These are phyloP conservation scores for Neonectria coccinea DNA, from an alignment of 2,329 filamentous ascomycete species.

Conservation along the genomic window DNA sequence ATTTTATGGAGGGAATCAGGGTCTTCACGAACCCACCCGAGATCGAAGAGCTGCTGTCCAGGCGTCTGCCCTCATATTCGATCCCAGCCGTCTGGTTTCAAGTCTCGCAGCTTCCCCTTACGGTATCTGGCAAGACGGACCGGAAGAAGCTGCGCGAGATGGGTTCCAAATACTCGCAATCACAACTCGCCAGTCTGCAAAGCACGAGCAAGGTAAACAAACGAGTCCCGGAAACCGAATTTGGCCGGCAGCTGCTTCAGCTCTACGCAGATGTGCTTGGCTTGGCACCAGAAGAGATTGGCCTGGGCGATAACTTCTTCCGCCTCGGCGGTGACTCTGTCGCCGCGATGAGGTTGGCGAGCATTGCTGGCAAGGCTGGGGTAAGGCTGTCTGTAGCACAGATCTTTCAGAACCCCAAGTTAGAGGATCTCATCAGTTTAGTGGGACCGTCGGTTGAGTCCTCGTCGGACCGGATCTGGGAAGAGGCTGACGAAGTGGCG, in stretches of 20 bases:
- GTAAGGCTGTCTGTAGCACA: constrained; percentile 7
- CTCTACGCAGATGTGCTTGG: constrained; percentile 16
- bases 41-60: constrained; percentile 2
- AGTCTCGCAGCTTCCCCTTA: constrained; percentile 9
- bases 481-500: not conserved
- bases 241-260: constrained; percentile 2
- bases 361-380: constrained; percentile 11
- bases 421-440: constrained; percentile 13
- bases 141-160: constrained; percentile 12
- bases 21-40: constrained; percentile 1
- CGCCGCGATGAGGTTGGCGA: constrained; percentile 20
- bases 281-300: constrained; percentile 7
- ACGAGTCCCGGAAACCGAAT: constrained; percentile 5
- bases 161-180: not conserved
- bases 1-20: not conserved
- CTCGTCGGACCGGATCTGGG: not conserved
- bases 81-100: constrained; percentile 15
- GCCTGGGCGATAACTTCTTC: constrained; percentile 18
- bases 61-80: constrained; percentile 9
- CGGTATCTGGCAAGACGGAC: constrained; percentile 19
- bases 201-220: not conserved
- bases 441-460: not conserved
- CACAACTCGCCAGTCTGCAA: not conserved
- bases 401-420: constrained; percentile 18
- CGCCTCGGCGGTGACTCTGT: constrained; percentile 28